A percentile compares a stretch with the other conserved stretches of the same genome.
phyloP scores from a whole-genome alignment of 805 yeast species.

The Cephaloascus albidus region DNA sequence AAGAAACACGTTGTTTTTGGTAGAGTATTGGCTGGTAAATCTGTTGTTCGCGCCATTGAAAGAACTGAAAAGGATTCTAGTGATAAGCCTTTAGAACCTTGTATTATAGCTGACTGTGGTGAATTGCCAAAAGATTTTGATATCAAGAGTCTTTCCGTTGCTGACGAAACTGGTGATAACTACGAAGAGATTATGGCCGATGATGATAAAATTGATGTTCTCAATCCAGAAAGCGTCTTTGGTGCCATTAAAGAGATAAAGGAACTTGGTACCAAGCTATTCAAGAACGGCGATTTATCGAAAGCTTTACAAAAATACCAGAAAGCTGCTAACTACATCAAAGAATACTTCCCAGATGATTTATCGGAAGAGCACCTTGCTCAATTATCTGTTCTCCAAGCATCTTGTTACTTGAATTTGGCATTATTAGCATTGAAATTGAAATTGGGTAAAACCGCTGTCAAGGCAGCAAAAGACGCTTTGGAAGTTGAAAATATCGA shows the following conservation, averaged over 20 bases:
- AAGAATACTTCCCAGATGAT: slow-evolving; percentile 68
- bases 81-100: slow-evolving; percentile 67
- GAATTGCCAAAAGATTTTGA: slow-evolving; percentile 53
- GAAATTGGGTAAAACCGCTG: slow-evolving; percentile 41
- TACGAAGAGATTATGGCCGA: slow-evolving; percentile 72
- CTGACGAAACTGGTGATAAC: slow-evolving; percentile 79
- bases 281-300: slow-evolving; percentile 53
- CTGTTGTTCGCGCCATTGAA: slow-evolving; percentile 73
- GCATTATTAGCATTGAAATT: slow-evolving; percentile 67
- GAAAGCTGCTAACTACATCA: slow-evolving; percentile 63
- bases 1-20: slow-evolving; percentile 98
- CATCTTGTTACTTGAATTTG: slow-evolving; percentile 61
- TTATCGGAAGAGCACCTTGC: slow-evolving; percentile 44
- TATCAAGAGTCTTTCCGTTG: slow-evolving; percentile 29
- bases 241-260: slow-evolving; percentile 59
- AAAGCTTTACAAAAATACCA: slow-evolving; percentile 58
- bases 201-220: slow-evolving; percentile 54
- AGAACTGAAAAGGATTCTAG: slow-evolving; percentile 49
- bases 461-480: slow-evolving; percentile 58
- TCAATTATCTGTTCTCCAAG: slow-evolving; percentile 42
- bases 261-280: slow-evolving; percentile 66
- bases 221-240: slow-evolving; percentile 56
- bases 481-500: slow-evolving; percentile 50
- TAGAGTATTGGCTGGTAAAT: slow-evolving; percentile 73
- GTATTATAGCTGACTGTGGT: slow-evolving; percentile 74